Evolutionary conservation across 768 basidiomycete species (phyloP).

Genomic region (Mycena belliarum): DNA sequence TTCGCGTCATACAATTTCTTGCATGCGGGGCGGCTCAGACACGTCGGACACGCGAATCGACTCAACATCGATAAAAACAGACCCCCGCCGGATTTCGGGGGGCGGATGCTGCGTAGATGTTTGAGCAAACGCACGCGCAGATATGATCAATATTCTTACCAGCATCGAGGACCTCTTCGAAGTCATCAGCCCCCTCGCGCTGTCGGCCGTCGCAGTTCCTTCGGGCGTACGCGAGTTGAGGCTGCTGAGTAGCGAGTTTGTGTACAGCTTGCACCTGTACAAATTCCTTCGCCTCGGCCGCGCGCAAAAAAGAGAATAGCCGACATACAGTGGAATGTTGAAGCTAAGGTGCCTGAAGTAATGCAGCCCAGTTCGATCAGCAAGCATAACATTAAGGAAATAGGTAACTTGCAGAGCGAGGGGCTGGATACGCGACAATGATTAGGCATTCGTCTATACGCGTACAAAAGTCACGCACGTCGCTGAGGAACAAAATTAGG

Average conservation of each 20-base stretch:
- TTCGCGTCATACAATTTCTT: too few relatives aligned
- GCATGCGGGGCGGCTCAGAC: too few relatives aligned
- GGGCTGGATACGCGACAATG: too few relatives aligned
- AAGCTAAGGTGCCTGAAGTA: slow-evolving; percentile 30
- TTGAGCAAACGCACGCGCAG: too few relatives aligned
- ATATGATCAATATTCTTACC: not conserved
- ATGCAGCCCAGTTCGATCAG: not conserved
- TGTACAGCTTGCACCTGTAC: slow-evolving; percentile 36
- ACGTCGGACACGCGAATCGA: too few relatives aligned
- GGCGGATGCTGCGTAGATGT: too few relatives aligned
- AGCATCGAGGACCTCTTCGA: not conserved
- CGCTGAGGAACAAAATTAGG: slow-evolving; percentile 33
- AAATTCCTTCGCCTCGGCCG: too few relatives aligned
- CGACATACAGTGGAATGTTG: slow-evolving; percentile 36
- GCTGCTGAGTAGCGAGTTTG: slow-evolving; percentile 39
- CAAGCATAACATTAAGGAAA: not conserved
- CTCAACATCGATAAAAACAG: too few relatives aligned
- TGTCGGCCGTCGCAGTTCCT: not conserved
- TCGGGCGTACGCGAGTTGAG: slow-evolving; percentile 30
- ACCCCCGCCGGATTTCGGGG: too few relatives aligned
- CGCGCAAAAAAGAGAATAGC: too few relatives aligned
- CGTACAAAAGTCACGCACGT: slow-evolving; percentile 1
- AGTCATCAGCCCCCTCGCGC: not conserved
- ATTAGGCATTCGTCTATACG: too few relatives aligned
- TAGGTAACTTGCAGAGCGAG: slow-evolving; percentile 9